phyloP scores from a whole-genome alignment of 75 land plant genomes.

The Larix kaempferi region DNA sequence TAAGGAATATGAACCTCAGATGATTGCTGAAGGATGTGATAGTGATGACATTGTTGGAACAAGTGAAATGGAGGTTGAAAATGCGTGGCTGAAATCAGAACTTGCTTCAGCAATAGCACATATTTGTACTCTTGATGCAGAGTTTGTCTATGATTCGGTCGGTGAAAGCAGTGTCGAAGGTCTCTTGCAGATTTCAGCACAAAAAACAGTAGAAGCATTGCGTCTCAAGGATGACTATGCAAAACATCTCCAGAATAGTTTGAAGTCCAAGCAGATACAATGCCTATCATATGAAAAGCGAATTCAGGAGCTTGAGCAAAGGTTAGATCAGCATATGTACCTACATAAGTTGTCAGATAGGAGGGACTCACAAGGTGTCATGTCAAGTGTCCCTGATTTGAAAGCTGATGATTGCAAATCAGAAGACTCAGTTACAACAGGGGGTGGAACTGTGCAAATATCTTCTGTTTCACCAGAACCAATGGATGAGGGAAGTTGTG shows the following conservation, averaged over 20 bases:
- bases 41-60: constrained; percentile 87
- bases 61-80: constrained; percentile 96
- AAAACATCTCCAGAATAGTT: constrained; percentile 65
- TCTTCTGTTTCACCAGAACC: constrained; percentile 39
- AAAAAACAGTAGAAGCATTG: constrained; percentile 86
- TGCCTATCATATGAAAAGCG: constrained; percentile 80
- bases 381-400: constrained; percentile 4
- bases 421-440: constrained; percentile 43
- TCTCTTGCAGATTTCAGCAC: constrained; percentile 45
- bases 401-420: constrained; percentile 44
- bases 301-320: constrained; percentile 84
- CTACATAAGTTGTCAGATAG: constrained; percentile 32
- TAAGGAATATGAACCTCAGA: constrained; percentile 37
- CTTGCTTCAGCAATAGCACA: constrained; percentile 85
- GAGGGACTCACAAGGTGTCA: constrained; percentile 25
- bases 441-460: constrained; percentile 25
- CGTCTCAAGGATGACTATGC: constrained; percentile 83
- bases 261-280: constrained; percentile 60
- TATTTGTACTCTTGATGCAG: constrained; percentile 60
- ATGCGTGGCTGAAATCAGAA: constrained; percentile 89
- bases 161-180: constrained; percentile 40
- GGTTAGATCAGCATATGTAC: constrained; percentile 62
- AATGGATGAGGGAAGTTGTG: constrained; percentile 79
- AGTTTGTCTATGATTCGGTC: constrained; percentile 39
- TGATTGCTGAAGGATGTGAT: constrained; percentile 38